These are phyloP conservation scores for Cudoniella acicularis DNA, from an alignment of 495 filamentous ascomycete species.

Conservation along the genomic window DNA sequence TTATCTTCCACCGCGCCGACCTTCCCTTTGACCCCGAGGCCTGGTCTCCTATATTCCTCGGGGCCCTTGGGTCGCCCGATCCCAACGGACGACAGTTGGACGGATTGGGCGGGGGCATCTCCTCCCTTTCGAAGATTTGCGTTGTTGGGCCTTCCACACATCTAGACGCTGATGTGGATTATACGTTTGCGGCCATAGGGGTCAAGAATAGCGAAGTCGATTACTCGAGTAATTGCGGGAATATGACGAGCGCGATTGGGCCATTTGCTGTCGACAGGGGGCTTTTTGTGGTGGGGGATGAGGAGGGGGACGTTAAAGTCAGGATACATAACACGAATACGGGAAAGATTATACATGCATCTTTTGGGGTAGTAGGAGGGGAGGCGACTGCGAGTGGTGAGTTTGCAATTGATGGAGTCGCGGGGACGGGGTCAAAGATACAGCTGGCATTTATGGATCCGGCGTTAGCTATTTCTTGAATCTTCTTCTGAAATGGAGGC, in stretches of 20 bases:
- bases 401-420: constrained; percentile 66
- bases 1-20: constrained; percentile 53
- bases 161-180: constrained; percentile 61
- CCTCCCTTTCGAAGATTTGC: constrained; percentile 67
- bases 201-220: constrained; percentile 56
- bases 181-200: constrained; percentile 68
- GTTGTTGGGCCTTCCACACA: constrained; percentile 48
- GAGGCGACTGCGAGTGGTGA: constrained; percentile 48
- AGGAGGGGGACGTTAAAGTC: constrained; percentile 33
- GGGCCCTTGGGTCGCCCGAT: constrained; percentile 66
- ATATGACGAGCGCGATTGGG: constrained; percentile 66
- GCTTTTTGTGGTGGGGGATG: constrained; percentile 33
- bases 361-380: constrained; percentile 45
- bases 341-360: constrained; percentile 43
- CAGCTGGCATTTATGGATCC: constrained; percentile 62
- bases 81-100: constrained; percentile 66
- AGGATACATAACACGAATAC: constrained; percentile 55
- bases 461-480: constrained; percentile 27
- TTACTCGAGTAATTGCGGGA: constrained; percentile 69
- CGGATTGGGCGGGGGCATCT: constrained; percentile 68
- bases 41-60: constrained; percentile 58
- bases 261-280: constrained; percentile 59
- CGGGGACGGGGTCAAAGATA: constrained; percentile 53
- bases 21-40: constrained; percentile 43
- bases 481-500: neutral